Percentiles rank a stretch among this genome's conserved stretches.
phyloP scores from a whole-genome alignment of 768 basidiomycete species.

The Leucocoprinus leucothites region DNA sequence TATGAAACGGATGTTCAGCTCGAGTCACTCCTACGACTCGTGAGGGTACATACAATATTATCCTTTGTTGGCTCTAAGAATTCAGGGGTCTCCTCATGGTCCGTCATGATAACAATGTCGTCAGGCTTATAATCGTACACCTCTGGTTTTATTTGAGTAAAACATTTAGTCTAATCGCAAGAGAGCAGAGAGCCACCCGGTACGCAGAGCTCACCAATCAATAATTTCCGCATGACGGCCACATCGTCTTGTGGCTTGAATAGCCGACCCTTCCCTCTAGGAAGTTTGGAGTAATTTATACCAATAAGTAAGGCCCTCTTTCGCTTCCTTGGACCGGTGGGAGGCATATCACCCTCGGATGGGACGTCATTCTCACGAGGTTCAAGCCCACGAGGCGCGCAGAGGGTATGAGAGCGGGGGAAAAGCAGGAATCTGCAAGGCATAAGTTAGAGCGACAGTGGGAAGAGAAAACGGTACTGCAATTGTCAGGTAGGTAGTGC shows the following conservation, averaged over 20 bases:
- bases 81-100: not conserved
- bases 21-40: no score
- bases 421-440: no score
- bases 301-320: conserved; percentile 17
- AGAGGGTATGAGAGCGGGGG: no score
- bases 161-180: no score
- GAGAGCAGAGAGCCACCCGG: no score
- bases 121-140: not conserved
- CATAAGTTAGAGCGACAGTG: not conserved
- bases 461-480: not conserved
- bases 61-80: not conserved
- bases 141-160: no score
- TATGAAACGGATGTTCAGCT: not conserved
- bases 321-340: not conserved
- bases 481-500: no score
- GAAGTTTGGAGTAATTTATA: conserved; percentile 4
- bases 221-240: not conserved
- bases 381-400: not conserved
- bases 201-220: conserved; percentile 11
- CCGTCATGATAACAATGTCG: conserved; percentile 3
- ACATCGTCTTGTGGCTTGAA: conserved; percentile 7
- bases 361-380: not conserved
- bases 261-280: not conserved
- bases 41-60: conserved; percentile 1
- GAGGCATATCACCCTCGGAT: not conserved